Evolutionary conservation across 805 yeast genomes (phyloP).

Genomic region (Isabelozyma rhagii): DNA sequence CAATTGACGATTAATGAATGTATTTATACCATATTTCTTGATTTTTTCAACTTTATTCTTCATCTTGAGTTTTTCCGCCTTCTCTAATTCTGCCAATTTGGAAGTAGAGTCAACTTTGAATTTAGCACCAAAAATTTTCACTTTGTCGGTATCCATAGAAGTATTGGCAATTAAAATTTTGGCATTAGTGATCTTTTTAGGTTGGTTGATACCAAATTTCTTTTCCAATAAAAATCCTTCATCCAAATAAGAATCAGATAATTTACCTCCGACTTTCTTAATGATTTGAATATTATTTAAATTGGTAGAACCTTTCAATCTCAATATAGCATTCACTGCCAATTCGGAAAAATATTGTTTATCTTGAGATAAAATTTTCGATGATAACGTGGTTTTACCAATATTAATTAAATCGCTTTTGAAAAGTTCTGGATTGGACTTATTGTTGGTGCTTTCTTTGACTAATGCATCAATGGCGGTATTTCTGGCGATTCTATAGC

Average conservation of each 20-base stretch:
- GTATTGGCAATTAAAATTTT: slow-evolving; percentile 92
- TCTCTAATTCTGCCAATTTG: slow-evolving; percentile 89
- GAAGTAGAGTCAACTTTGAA: slow-evolving; percentile 94
- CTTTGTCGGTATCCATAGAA: slow-evolving; percentile 95
- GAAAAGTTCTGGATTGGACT: slow-evolving; percentile 54
- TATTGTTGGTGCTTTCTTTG: slow-evolving; percentile 71
- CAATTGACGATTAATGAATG: slow-evolving; percentile 93
- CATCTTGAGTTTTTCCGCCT: slow-evolving; percentile 94
- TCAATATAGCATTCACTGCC: slow-evolving; percentile 90
- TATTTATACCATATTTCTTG: slow-evolving; percentile 79
- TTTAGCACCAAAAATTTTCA: slow-evolving; percentile 95
- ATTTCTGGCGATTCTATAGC: slow-evolving; percentile 82
- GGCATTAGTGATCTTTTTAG: slow-evolving; percentile 78
- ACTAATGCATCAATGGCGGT: slow-evolving; percentile 85
- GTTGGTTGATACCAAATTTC: slow-evolving; percentile 91
- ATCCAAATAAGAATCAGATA: slow-evolving; percentile 88
- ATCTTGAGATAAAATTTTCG: slow-evolving; percentile 93
- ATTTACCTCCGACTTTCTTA: slow-evolving; percentile 89
- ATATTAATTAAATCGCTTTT: slow-evolving; percentile 77
- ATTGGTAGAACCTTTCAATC: slow-evolving; percentile 83
- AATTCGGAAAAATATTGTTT: slow-evolving; percentile 83
- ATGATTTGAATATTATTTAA: slow-evolving; percentile 90
- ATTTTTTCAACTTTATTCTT: slow-evolving; percentile 83
- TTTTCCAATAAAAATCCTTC: slow-evolving; percentile 94
- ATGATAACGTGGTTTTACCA: slow-evolving; percentile 90